phyloP scores from a whole-genome alignment of 208 protist genomes.

The Herpetomonas samuelpessoai region DNA sequence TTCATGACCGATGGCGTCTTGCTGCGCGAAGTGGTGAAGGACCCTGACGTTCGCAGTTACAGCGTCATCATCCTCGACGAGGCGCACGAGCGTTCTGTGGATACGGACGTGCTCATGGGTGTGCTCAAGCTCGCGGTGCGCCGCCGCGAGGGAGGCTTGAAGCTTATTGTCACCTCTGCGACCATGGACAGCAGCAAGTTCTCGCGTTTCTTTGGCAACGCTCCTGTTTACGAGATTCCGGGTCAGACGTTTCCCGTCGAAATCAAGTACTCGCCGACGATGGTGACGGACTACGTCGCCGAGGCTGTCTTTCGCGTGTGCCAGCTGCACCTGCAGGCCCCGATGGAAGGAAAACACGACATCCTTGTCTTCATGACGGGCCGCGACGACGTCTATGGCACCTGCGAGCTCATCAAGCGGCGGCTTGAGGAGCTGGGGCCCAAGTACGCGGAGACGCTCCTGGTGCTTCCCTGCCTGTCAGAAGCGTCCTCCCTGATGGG shows the following conservation, averaged over 20 bases:
- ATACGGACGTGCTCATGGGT: conserved; percentile 98
- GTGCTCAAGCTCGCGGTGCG: conserved; percentile 91
- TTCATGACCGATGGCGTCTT: conserved; percentile 98
- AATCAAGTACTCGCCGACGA: conserved; percentile 70
- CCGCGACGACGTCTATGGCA: conserved; percentile 96
- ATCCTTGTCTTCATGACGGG: conserved; percentile 99
- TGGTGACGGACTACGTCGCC: conserved; percentile 79
- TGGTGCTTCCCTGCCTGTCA: conserved; percentile 88
- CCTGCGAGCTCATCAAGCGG: conserved; percentile 83
- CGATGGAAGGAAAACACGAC: conserved; percentile 89
- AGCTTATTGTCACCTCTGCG: conserved; percentile 99
- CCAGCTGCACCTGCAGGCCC: conserved; percentile 83
- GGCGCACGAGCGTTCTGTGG: conserved; percentile 95
- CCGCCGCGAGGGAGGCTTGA: conserved; percentile 91
- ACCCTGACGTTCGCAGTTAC: conserved; percentile 89
- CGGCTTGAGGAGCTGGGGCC: conserved; percentile 86
- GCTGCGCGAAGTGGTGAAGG: conserved; percentile 91
- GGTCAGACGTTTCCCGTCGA: conserved; percentile 94
- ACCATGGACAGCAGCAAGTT: conserved; percentile 99
- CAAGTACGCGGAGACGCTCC: conserved; percentile 93
- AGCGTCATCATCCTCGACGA: conserved; percentile 99
- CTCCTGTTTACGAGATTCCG: conserved; percentile 96
- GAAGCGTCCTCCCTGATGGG: conserved; percentile 82
- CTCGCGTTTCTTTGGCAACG: conserved; percentile 95
- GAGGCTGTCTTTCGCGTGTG: conserved; percentile 83